Conservation (phyloP, 164 flowering plant species). For the Magnolia officinalis region DNA sequence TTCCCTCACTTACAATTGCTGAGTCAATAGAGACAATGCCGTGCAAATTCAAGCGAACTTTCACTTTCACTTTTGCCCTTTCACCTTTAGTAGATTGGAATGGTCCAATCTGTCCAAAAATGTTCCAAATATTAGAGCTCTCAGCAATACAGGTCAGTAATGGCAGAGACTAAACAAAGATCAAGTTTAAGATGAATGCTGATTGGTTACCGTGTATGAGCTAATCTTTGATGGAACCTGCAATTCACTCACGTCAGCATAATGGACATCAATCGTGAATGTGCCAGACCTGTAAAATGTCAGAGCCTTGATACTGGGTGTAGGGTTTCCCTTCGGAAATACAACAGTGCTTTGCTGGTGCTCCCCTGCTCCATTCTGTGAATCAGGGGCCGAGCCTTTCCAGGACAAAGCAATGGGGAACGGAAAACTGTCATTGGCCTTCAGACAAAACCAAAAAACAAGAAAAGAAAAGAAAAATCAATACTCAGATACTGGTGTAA, state of each 20-base stretch:
- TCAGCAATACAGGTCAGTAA: not conserved
- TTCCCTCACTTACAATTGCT: constrained; percentile 63
- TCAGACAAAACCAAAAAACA: not conserved
- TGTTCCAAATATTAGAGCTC: not conserved
- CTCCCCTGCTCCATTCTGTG: constrained; percentile 55
- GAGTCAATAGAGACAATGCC: constrained; percentile 86
- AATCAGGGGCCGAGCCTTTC: constrained; percentile 67
- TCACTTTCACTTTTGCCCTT: constrained; percentile 72
- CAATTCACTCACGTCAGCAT: constrained; percentile 65
- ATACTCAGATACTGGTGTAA: not conserved
- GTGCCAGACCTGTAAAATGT: constrained; percentile 75
- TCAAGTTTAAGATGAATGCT: not conserved
- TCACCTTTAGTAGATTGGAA: constrained; percentile 73
- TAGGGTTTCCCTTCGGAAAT: constrained; percentile 75
- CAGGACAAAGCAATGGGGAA: constrained; percentile 74
- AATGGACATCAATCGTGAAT: constrained; percentile 67
- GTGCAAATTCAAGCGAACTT: constrained; percentile 75
- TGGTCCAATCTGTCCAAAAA: constrained; percentile 52
- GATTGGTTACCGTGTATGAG: constrained; percentile 55
- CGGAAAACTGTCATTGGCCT: constrained; percentile 83
- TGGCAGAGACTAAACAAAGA: not conserved
- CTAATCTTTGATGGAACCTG: constrained; percentile 69
- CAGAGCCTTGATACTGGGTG: constrained; percentile 80
- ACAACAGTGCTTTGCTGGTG: constrained; percentile 63
- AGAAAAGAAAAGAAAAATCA: not conserved